phyloP scores from a whole-genome alignment of 1,139 yeast species.

The Spencermartinsiella ligniputridi region DNA sequence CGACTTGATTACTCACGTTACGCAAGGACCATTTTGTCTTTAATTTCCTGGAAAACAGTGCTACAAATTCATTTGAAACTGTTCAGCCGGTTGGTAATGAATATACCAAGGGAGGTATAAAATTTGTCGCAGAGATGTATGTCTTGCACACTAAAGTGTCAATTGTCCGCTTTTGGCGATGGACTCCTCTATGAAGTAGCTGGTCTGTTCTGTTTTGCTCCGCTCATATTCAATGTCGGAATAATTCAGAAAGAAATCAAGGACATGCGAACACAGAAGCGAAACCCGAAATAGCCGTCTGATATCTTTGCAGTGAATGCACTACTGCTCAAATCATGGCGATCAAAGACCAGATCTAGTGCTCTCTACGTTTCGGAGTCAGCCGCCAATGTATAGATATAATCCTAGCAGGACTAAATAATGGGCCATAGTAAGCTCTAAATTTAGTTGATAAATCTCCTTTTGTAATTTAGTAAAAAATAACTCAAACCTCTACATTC shows the following conservation, averaged over 20 bases:
- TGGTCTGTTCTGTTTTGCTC: constrained; percentile 8
- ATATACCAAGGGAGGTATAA: too few relatives aligned
- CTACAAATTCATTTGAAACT: too few relatives aligned
- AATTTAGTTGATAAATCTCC: too few relatives aligned
- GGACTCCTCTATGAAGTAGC: constrained; percentile 8
- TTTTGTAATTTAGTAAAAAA: too few relatives aligned
- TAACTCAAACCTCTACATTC: too few relatives aligned
- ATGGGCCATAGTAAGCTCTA: constrained; percentile 15
- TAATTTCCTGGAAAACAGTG: too few relatives aligned
- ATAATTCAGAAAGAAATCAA: constrained; percentile 8
- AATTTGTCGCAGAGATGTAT: too few relatives aligned
- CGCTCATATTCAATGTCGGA: constrained; percentile 7
- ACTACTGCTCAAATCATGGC: constrained; percentile 13
- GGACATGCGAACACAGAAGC: constrained; percentile 10
- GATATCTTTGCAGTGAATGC: constrained; percentile 14
- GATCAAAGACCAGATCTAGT: constrained; percentile 13
- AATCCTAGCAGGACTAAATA: constrained; percentile 16
- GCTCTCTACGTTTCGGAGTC: constrained; percentile 15
- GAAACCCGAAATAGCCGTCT: constrained; percentile 8
- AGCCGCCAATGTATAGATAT: constrained; percentile 14
- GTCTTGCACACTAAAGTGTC: too few relatives aligned
- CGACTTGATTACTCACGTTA: too few relatives aligned
- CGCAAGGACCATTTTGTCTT: too few relatives aligned
- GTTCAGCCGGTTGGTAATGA: too few relatives aligned
- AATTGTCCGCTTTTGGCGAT: constrained; percentile 3